Evolutionary conservation across 1,139 yeast species (phyloP), one percentile per base, ranked within the genome.

Genomic region (Sugiyamaella sp.): DNA sequence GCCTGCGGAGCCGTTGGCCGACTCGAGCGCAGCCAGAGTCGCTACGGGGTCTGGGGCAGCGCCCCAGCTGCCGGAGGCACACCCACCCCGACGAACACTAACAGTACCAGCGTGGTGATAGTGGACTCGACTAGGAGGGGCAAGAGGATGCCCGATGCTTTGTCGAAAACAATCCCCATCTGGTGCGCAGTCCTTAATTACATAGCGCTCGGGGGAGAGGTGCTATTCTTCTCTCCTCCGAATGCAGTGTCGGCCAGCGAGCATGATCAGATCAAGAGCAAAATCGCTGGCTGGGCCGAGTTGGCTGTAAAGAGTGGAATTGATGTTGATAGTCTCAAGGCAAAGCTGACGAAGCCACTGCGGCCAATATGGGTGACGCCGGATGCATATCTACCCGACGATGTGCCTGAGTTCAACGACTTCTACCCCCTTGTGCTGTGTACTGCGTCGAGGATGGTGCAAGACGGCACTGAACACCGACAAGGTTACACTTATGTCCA

Each of bases 111-210:
- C 0, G 59, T 82, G 0, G 71, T 84, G 1, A 73, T 89, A n/a
- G 85, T 89, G 1, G 97, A 90, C 68, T 87, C 96, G 8, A 89
- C 97, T 0, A 72, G 96, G 59, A 74, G 89, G 50, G 96, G 97
- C 1, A 90, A 89, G 64, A 71, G 80, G 32, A 82, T 89, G 69
- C 96, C 97, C 0, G 97, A 90, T 70, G 87, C 97, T 0, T 71
- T 89, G 8, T 84, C 89, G 63, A 90, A 89, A 63, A 89, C 97
- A 0, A 75, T 89, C 1, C 97, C 97, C 0, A 86, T 88, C 1
- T 90, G 97, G 97, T 87, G 96, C 70, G 87, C 93, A 0, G 93
- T 89, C 4, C 57, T 89, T 24, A 87, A 86, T 64, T 70, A 71
- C 32, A 71, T 84, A 0, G 69, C 82, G 63, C 76, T 76, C 56